Evolutionary conservation across 225 moss, liverwort and hornwort genomes (phyloP), one percentile per base, ranked within the genome.

Genomic region (Ulota crispa): DNA sequence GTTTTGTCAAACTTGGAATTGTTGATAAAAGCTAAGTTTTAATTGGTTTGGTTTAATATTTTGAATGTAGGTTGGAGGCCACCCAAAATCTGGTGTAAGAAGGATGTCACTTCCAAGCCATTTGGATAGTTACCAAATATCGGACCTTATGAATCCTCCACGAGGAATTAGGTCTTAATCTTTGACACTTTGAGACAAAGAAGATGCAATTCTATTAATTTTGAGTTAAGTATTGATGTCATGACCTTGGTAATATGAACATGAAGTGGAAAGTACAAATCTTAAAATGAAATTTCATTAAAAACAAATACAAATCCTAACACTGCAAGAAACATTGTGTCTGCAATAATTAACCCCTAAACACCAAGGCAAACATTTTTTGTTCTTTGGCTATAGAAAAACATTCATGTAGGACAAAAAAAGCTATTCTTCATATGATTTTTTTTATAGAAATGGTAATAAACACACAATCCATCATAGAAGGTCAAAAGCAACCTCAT

Each of bases 81-180:
- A 79, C 0, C 23, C 39, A 65, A 91, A 73, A 81, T 39, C 50
- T 18, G 78, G 4, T 27, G 39, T 28, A 3, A 87, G 81, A 85
- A 85, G 85, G 53, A 89, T 87, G 82, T 83, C 78, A 2, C 81
- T 89, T 63, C 91, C 91, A 1, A 89, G 60, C 69, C 91, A 91
- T 60, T 81, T 91, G 72, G 91, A 91, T 79, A 91, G 91, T 79
- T 89, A 83, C 64, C 91, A 91, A 83, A 79, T 91, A 72, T 89
- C 81, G 1, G 73, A 89, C 36, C 84, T 91, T 50, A 57, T 91
- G 41, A 91, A 91, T 83, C 91, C 88, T 59, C 79, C 83, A 11
- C 86, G 83, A 11, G 91, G 91, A 76, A 91, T 91, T 68, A 91
- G 91, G 91, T 91, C 74, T 73, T 53, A 63, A 76, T 62, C 75